Evolutionary conservation across 495 filamentous ascomycete species (phyloP), one percentile per base, ranked within the genome.

Genomic region (Pseudevernia furfuracea): DNA sequence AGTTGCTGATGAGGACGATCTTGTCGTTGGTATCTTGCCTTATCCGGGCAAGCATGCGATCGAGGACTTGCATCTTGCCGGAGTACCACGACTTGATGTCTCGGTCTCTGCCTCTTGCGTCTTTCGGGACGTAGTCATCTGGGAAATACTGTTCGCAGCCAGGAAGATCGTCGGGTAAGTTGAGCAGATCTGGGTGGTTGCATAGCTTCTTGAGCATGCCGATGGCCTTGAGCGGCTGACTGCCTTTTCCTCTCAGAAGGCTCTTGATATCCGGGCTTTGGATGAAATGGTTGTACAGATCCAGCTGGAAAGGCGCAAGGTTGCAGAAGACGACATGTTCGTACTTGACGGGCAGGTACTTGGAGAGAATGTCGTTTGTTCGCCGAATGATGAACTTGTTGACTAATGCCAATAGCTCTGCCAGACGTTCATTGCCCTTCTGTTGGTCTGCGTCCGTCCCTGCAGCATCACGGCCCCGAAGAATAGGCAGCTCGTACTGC

Each of bases 241-340:
- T 96, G 48, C 92, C 94, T 75, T 98, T 98, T 48, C 94, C 94
- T 63, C 91, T 83, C 7, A 99, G 84, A 57, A 99, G 79, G 41
- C 87, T 90, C 71, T 92, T 90, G 74, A 99, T 97, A 61, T 96
- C 91, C 0, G 95, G 94, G 59, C 92, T 96, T 57, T 90, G 87
- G 74, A 99, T 90, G 76, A 99, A 99, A 74, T 96, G 87, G 68
- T 94, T 96, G 76, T 99, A 99, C 10, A 99, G 80, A 65, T 87
- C 89, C 53, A 92, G 78, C 73, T 99, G 94, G 77, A 99, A 97
- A 0, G 89, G 87, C 30, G 92, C 87, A 39, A 96, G 82, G 70
- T 95, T 96, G 81, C 94, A 99, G 79, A 99, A 99, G n/a, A 99
- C 95, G 37, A 99, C 94, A 75, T 99, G 94, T 71, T 99, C 94